These are phyloP conservation scores for Gymnopilus junonius DNA, from an alignment of 768 basidiomycete species.

Conservation along the genomic window DNA sequence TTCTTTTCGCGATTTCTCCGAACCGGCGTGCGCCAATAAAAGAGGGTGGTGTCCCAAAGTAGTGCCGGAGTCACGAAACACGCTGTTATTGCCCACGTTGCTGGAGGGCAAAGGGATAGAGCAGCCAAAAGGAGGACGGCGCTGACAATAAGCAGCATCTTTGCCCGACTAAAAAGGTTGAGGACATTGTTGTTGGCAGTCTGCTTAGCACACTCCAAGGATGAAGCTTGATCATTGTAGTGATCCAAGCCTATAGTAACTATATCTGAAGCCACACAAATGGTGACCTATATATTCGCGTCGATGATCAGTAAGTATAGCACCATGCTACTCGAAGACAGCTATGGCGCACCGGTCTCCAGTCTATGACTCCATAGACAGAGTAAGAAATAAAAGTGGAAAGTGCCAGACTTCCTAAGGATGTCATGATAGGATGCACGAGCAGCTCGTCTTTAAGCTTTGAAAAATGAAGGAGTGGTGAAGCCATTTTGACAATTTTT, in stretches of 20 bases:
- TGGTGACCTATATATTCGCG: neutral
- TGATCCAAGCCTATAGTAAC: neutral
- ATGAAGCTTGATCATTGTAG: neutral
- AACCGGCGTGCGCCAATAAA: neutral
- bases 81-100: neutral
- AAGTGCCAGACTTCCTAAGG: neutral
- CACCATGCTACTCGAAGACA: no score
- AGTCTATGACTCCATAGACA: neutral
- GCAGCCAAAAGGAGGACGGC: neutral
- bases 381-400: neutral
- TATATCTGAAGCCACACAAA: neutral
- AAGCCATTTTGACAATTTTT: neutral
- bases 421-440: neutral
- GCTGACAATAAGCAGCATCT: neutral
- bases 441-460: neutral
- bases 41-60: neutral
- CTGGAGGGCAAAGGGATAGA: neutral
- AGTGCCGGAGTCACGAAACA: neutral
- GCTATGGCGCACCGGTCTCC: neutral
- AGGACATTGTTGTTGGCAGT: neutral
- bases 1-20: neutral
- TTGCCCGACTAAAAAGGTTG: neutral
- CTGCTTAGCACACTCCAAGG: neutral
- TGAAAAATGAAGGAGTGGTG: neutral
- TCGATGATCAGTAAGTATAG: neutral